These are phyloP conservation scores for Blepharisma japonicum DNA, from an alignment of 73 alveolate species.

Conservation along the genomic window DNA sequence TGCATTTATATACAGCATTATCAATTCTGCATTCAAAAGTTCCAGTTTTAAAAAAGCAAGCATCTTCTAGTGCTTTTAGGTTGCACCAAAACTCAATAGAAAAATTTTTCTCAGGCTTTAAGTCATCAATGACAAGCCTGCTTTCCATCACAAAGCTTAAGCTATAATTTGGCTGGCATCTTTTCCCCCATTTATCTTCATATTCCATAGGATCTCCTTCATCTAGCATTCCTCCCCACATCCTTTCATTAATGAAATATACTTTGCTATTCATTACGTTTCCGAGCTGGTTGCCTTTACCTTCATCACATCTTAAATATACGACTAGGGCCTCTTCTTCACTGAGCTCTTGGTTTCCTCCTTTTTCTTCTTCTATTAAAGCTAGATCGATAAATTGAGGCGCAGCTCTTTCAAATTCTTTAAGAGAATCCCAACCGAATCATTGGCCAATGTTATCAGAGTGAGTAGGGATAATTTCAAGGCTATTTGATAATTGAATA, in stretches of 20 bases:
- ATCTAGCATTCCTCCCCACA: conserved; percentile 27
- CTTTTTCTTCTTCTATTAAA: neutral
- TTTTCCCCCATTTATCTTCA: conserved; percentile 30
- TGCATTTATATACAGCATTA: too few relatives aligned
- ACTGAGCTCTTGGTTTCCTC: neutral
- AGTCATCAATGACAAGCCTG: neutral
- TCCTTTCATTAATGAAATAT: neutral
- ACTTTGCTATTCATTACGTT: neutral
- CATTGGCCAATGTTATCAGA: neutral
- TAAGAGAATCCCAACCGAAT: conserved; percentile 23
- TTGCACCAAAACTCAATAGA: conserved; percentile 7
- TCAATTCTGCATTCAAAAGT: too few relatives aligned
- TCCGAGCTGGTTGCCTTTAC: neutral
- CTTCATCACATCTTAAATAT: conserved; percentile 27
- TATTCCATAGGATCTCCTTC: conserved; percentile 26
- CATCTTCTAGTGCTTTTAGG: too few relatives aligned
- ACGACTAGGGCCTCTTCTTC: neutral
- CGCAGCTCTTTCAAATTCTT: neutral
- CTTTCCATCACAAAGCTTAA: neutral
- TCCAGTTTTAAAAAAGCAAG: too few relatives aligned
- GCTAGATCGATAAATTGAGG: conserved; percentile 11
- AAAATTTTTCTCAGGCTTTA: neutral
- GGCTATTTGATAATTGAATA: neutral
- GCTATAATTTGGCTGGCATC: conserved; percentile 1
- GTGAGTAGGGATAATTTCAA: neutral